These are phyloP conservation scores for Pseudonectria buxi DNA, from an alignment of 2,329 filamentous ascomycete species.

Conservation along the genomic window DNA sequence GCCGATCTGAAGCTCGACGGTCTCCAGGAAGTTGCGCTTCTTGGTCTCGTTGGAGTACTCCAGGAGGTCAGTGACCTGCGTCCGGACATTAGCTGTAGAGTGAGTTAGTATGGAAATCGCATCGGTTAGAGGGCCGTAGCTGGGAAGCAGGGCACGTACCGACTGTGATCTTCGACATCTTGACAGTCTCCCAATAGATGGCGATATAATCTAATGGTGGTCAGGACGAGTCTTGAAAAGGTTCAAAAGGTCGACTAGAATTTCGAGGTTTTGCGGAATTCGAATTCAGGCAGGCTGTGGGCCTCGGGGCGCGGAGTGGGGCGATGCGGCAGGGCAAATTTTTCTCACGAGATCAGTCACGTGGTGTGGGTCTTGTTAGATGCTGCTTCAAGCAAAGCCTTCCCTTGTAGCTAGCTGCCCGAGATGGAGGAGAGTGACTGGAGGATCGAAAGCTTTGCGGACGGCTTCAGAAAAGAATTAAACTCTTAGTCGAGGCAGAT, in stretches of 20 bases:
- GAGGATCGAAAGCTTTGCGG: background rate
- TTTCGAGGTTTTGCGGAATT: conserved; percentile 18
- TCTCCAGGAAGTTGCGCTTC: conserved; percentile 98
- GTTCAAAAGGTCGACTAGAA: conserved; percentile 5
- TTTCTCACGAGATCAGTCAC: conserved; percentile 28
- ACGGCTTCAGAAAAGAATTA: conserved; percentile 4
- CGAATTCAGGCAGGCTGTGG: conserved; percentile 14
- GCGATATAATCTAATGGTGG: conserved; percentile 63
- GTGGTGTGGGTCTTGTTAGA: conserved; percentile 15
- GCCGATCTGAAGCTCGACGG: conserved; percentile 85
- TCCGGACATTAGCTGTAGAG: conserved; percentile 74
- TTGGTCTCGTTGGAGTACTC: conserved; percentile 91
- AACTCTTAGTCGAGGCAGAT: background rate
- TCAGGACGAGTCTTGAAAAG: conserved; percentile 26
- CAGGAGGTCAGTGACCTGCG: conserved; percentile 87
- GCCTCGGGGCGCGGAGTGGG: conserved; percentile 18
- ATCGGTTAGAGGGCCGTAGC: background rate
- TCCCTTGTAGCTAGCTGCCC: background rate
- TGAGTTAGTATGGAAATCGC: conserved; percentile 30
- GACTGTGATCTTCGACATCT: conserved; percentile 83
- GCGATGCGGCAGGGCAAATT: conserved; percentile 27
- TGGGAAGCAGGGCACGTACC: conserved; percentile 35
- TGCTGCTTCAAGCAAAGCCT: conserved; percentile 6
- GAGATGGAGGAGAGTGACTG: too few relatives aligned
- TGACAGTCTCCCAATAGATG: conserved; percentile 83